Evolutionary conservation across 495 filamentous ascomycete genomes (phyloP).

Genomic region (Aspergillus bertholletiae): DNA sequence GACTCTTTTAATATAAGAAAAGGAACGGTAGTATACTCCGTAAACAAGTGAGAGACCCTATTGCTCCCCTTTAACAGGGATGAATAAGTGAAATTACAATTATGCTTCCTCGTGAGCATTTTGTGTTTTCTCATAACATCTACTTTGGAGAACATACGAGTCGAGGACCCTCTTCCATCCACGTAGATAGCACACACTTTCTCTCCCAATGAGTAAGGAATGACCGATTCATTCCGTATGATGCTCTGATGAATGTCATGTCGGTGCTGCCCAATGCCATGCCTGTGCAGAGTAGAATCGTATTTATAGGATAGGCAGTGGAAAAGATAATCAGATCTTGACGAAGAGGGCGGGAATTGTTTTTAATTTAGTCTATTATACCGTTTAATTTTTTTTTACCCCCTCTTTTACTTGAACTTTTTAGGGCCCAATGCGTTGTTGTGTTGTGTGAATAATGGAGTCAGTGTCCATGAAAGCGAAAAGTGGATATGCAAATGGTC

Average conservation of each 20-base stretch:
- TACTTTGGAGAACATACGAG: neutral
- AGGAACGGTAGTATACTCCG: no score
- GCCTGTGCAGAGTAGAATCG: slow-evolving; percentile 3
- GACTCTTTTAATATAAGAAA: neutral
- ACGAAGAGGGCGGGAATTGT: neutral
- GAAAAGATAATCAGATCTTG: neutral
- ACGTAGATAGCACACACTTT: neutral
- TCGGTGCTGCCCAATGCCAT: slow-evolving; percentile 10
- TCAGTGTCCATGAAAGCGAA: slow-evolving; percentile 1
- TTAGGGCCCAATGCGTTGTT: neutral
- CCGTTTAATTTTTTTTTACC: slow-evolving; percentile 7
- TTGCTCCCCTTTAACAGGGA: slow-evolving; percentile 10
- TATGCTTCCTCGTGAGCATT: no score
- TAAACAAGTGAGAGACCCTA: slow-evolving; percentile 6
- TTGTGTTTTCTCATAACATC: neutral
- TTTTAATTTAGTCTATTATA: no score
- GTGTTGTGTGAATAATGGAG: slow-evolving; percentile 3
- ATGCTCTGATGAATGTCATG: neutral
- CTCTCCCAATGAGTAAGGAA: neutral
- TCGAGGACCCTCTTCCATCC: neutral
- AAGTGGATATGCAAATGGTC: slow-evolving; percentile 9
- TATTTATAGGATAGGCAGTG: neutral
- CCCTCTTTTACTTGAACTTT: slow-evolving; percentile 7
- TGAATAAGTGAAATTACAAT: neutral
- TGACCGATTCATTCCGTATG: neutral